phyloP scores from a whole-genome alignment of 495 filamentous ascomycete species.

The Penicillium subrubescens region DNA sequence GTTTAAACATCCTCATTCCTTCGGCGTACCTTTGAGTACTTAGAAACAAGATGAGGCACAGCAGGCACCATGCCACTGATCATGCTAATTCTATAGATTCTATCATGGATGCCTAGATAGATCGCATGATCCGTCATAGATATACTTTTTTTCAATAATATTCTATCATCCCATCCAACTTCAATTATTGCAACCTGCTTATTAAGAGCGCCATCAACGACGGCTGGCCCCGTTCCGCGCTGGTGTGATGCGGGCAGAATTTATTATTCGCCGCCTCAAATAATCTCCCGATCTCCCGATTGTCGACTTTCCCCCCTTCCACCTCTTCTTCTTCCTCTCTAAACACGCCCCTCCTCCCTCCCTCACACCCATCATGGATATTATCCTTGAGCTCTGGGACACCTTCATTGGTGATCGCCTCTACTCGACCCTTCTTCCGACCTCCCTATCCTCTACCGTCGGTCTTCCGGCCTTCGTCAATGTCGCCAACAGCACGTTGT shows the following conservation, averaged over 20 bases:
- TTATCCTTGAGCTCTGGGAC: slow-evolving; percentile 84
- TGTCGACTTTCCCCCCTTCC: not conserved
- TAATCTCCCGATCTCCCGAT: not conserved
- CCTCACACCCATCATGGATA: slow-evolving; percentile 67
- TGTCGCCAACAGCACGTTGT: slow-evolving; percentile 42
- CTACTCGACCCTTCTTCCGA: slow-evolving; percentile 74
- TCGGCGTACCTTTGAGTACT: slow-evolving; percentile 2
- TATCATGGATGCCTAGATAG: not conserved
- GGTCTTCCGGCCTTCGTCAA: slow-evolving; percentile 44
- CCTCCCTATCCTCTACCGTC: slow-evolving; percentile 51
- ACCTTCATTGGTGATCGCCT: slow-evolving; percentile 80
- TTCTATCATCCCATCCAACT: not conserved
- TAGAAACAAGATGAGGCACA: not conserved
- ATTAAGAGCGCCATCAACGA: slow-evolving; percentile 21
- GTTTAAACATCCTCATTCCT: not conserved
- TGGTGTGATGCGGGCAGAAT: slow-evolving; percentile 41
- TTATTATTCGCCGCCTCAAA: slow-evolving; percentile 28
- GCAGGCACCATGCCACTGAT: not conserved
- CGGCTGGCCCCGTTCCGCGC: slow-evolving; percentile 43
- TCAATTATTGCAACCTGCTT: slow-evolving; percentile 7
- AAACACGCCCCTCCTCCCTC: slow-evolving; percentile 1
- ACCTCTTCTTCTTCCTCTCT: slow-evolving; percentile 10
- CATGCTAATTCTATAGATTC: not conserved
- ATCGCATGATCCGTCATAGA: not conserved
- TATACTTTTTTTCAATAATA: too few species aligned